Percentiles rank a stretch among this genome's conserved stretches.
phyloP scores from a whole-genome alignment of 1,284 basidiomycete genomes.

The Ganoderma leucocontextum region DNA sequence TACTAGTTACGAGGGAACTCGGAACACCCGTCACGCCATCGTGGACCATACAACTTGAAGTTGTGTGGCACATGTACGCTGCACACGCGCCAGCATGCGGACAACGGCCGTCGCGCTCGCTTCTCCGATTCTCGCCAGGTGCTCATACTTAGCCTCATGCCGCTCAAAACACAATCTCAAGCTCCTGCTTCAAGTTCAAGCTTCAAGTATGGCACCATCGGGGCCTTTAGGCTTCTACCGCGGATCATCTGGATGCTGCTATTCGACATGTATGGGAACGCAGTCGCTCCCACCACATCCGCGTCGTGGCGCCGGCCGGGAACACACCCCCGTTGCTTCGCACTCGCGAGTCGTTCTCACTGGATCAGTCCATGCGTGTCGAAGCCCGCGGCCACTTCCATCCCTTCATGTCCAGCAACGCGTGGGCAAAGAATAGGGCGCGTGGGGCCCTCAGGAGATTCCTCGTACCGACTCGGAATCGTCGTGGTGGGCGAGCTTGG shows the following conservation, averaged over 20 bases:
- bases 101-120: neutral
- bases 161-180: neutral
- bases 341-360: neutral
- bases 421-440: too few relatives aligned
- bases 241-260: neutral
- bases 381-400: neutral
- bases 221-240: neutral
- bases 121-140: neutral
- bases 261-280: conserved; percentile 1
- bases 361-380: neutral
- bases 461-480: neutral
- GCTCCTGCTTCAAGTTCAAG: too few relatives aligned
- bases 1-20: too few relatives aligned
- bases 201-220: neutral
- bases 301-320: neutral
- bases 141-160: too few relatives aligned
- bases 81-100: too few relatives aligned
- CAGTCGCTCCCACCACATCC: neutral
- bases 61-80: too few relatives aligned
- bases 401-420: too few relatives aligned
- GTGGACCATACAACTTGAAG: too few relatives aligned
- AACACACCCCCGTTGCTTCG: too few relatives aligned
- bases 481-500: neutral
- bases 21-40: too few relatives aligned
- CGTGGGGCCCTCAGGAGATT: neutral